These are phyloP conservation scores for Medicago arabica DNA, from an alignment of 306 rosid genomes.

Conservation along the genomic window DNA sequence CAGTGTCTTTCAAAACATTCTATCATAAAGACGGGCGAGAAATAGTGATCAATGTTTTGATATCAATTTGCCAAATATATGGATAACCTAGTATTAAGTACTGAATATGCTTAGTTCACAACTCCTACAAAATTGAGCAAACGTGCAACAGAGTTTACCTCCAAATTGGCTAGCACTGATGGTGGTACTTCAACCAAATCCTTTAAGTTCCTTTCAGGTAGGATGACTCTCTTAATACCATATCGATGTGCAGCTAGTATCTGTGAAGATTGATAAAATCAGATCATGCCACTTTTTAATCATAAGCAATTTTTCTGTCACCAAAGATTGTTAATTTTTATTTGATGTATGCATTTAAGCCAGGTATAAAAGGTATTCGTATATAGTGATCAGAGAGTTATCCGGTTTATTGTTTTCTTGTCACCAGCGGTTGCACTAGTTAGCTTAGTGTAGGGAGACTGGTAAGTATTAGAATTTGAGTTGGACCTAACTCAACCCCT, in stretches of 20 bases:
- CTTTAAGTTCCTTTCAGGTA: slow-evolving; percentile 93
- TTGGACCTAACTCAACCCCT: not conserved
- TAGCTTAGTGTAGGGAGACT: not conserved
- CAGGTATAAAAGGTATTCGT: not conserved
- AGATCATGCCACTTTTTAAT: slow-evolving; percentile 22
- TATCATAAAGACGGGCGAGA: not conserved
- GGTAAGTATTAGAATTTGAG: not conserved
- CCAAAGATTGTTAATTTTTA: not conserved
- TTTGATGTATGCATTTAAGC: slow-evolving; percentile 22
- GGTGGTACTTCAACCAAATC: slow-evolving; percentile 95
- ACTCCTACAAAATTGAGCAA: slow-evolving; percentile 16
- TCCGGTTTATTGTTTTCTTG: not conserved
- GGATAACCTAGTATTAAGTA: slow-evolving; percentile 1
- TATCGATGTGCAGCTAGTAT: slow-evolving; percentile 93
- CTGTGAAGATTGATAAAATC: slow-evolving; percentile 54
- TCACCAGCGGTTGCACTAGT: not conserved
- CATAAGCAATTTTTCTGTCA: slow-evolving; percentile 3
- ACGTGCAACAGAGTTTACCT: slow-evolving; percentile 57
- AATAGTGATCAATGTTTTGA: slow-evolving; percentile 12
- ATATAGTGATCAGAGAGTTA: not conserved
- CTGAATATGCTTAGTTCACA: slow-evolving; percentile 2
- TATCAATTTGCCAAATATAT: not conserved
- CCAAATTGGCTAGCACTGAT: slow-evolving; percentile 73
- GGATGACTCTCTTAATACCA: slow-evolving; percentile 89
- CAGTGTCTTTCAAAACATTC: slow-evolving; percentile 18